Evolutionary conservation across 1,284 basidiomycete genomes (phyloP).

Genomic region (Moesziomyces aphidis): DNA sequence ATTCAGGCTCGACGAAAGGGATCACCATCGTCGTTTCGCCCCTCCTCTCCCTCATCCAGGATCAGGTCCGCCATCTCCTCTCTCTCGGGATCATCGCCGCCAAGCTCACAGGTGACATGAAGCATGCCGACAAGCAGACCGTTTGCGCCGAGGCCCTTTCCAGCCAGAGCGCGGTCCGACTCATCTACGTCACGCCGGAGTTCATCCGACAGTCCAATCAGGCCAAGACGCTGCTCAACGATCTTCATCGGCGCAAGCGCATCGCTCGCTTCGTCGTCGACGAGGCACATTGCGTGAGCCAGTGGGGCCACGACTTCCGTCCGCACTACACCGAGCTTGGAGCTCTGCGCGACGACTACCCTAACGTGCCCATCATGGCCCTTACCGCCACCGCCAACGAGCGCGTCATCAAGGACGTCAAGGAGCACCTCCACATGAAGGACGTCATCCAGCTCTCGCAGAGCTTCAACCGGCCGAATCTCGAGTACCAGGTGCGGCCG

Average conservation of each 20-base stretch:
- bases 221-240: slow-evolving; percentile 75
- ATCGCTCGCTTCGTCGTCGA: slow-evolving; percentile 94
- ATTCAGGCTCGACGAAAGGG: slow-evolving; percentile 77
- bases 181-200: slow-evolving; percentile 96
- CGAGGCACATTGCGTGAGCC: slow-evolving; percentile 90
- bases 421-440: slow-evolving; percentile 76
- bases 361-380: slow-evolving; percentile 89
- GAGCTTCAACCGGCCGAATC: slow-evolving; percentile 92
- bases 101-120: slow-evolving; percentile 77
- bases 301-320: slow-evolving; percentile 87
- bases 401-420: slow-evolving; percentile 82
- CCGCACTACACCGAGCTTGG: slow-evolving; percentile 73
- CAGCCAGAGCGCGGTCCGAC: slow-evolving; percentile 69
- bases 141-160: slow-evolving; percentile 70
- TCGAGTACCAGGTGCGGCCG: slow-evolving; percentile 79
- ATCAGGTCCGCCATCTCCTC: slow-evolving; percentile 83
- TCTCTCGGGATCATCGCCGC: slow-evolving; percentile 79
- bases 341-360: slow-evolving; percentile 78
- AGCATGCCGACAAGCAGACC: slow-evolving; percentile 68
- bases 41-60: slow-evolving; percentile 87
- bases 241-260: slow-evolving; percentile 73
- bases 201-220: slow-evolving; percentile 69
- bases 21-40: slow-evolving; percentile 93
- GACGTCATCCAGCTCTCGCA: slow-evolving; percentile 71
- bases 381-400: slow-evolving; percentile 92